Evolutionary conservation across 2,329 filamentous ascomycete species (phyloP), one percentile per base, ranked within the genome.

Genomic region (Periconia digitata): DNA sequence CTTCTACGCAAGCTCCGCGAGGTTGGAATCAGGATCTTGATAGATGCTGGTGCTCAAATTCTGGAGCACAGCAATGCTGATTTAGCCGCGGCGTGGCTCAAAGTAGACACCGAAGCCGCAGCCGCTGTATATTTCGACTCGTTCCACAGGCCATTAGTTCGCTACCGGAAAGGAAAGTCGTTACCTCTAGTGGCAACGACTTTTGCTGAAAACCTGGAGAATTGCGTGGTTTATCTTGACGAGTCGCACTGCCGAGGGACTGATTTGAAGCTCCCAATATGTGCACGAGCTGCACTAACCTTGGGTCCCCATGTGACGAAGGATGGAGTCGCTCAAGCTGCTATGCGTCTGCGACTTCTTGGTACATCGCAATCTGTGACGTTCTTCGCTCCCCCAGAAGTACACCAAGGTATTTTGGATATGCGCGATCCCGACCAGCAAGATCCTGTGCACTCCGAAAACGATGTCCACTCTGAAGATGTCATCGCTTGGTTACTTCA

Each of bases 21-120:
- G n/a, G 55, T 0, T 41, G 12, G 39, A 0, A 83, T 85, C 12
- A 71, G 74, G 0, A 72, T 87, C 0, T 69, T 88, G 0, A 83
- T 88, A 0, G 85, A 87, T 59, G 80, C 83, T 0, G 85, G 85
- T 0, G 84, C 85, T 0, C 79, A 83, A 13, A 81, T 87, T 13
- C 62, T 87, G 0, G 85, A 87, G 56, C 80, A 83, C 71, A 73
- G 77, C 49, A 87, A 85, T 55, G 42, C 62, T 1, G 65, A 66
- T 0, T 64, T 86, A 0, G 82, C 74, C 0, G 67, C 67, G 10
- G 64, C 67, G 1, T 85, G 83, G 83, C 59, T 86, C 0, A 58
- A 66, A 0, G 59, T 75, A 1, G 78, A 83, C 37, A 12, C 29
- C 0, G n/a, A 60, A 1, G 76, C 76, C 0, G 63, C 67, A 1